Base-by-base conservation (phyloP, 2,329 filamentous ascomycete genomes). In the Trichoderma atroviride region DNA sequence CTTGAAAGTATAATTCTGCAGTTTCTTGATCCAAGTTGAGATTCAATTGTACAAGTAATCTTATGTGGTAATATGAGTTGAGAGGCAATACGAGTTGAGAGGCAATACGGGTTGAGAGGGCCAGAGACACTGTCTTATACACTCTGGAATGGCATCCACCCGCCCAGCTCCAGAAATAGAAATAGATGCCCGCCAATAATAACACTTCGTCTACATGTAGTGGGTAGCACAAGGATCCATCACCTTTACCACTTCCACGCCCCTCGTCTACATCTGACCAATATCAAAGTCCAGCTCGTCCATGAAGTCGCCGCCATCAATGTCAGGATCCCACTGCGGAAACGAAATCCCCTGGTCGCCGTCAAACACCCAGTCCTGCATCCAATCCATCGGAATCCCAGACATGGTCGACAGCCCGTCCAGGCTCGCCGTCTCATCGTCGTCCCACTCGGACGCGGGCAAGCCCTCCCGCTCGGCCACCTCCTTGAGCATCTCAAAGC, bases 401-500 rank as follows among this genome's bases (percentile, higher is more conserved):
- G 70, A 63, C 16, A 70, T 27, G 19, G 71, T 64, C 19, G 71
- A 68, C n/a, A 59, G 19, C n/a, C 63, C 57, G 5, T 72, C 69
- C 52, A 70, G 53, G 10, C 57, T 60, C 24, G 65, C 50, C 35
- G 59, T 62, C 31, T 73, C 71, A 22, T 73, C 58, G 4, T 69
- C 66, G 9, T 70, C 70, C 70, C 68, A 66, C 5, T 72, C 68
- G 9, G 72, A 70, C 1, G 59, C 14, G 5, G 68, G 52, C n/a
- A 75, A 52, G 4, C 74, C 76, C 31, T 75, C 73, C n/a, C 73
- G 65, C 52, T 75, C 74, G 1, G 81, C 80, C 47, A 79, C 71
- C 50, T 79, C 77, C 60, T 75, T 75, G 27, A 84, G 71, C 3
- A 82, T 58, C 6, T 75, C 74, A 31, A 78, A 76, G 55, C 78